Evolutionary conservation across 148 eudicot genomes (phyloP), one percentile per base, ranked within the genome.

Genomic region (Rhododendron molle): DNA sequence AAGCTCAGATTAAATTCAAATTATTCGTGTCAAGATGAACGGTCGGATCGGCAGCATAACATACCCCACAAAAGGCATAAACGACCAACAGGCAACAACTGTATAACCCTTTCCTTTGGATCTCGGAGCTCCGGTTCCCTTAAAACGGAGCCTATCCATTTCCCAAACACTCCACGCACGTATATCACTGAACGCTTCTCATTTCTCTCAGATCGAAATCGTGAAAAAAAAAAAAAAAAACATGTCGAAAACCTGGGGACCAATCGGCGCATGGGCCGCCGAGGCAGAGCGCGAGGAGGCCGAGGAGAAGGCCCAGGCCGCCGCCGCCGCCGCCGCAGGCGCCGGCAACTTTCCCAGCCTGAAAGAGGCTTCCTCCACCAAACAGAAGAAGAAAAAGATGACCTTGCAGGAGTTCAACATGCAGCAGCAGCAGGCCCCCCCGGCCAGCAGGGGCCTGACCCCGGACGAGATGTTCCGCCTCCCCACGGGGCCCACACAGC

Each of bases 211-310:
- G 69, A 65, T 69, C 38, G 38, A 82, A 71, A 71, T 71, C 40
- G 34, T 3, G 7, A 28, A 11, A 14, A 28, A 21, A 32, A 23
- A 80, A 7, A 6, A 76, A 56, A 6, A 88, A 0, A 40, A 40
- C 43, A 90, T 92, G 97, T 87, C 95, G 88, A 94, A 93, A 84
- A 89, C 97, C 32, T 94, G 97, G 97, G 93, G 92, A 38, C 62
- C 78, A 2, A 87, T 92, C 92, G 97, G 97, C 88, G 92, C 91
- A 12, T 94, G 97, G 97, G 97, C 97, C n/a, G 97, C 92, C 56
- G 97, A 94, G 23, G 91, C 97, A 79, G 98, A 94, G 90, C 89
- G 88, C 32, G 97, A 86, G 15, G 97, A 93, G 60, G 94, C 89
- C 20, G 96, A 93, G 80, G 93, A 93, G 87, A 84, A 83, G 13